A percentile compares a stretch with the other conserved stretches of the same genome.
phyloP scores from a whole-genome alignment of 1,284 basidiomycete genomes.

The Ceratobasidium sp. region DNA sequence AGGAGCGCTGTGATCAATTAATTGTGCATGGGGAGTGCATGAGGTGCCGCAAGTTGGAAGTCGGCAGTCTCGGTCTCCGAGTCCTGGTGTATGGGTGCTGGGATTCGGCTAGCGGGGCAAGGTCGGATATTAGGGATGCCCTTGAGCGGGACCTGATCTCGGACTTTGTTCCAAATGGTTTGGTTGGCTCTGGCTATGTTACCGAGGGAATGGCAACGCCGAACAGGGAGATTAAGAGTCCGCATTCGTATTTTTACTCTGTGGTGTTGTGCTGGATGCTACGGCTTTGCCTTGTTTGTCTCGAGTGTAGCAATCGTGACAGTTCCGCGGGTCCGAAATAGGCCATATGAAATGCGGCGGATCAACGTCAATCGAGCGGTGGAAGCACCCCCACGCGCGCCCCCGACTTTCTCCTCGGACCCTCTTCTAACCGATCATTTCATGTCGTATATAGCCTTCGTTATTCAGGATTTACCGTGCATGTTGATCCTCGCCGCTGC shows the following conservation, averaged over 20 bases:
- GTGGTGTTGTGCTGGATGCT: not conserved
- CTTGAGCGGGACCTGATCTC: conserved; percentile 61
- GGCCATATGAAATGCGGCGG: conserved; percentile 4
- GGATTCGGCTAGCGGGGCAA: conserved; percentile 74
- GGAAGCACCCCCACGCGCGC: not conserved
- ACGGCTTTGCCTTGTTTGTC: conserved; percentile 18
- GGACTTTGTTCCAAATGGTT: conserved; percentile 47
- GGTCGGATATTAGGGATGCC: conserved; percentile 73
- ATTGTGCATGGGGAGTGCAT: no score
- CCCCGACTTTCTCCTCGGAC: not conserved
- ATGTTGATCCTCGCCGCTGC: no score
- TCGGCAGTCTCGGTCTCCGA: no score
- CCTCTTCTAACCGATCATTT: not conserved
- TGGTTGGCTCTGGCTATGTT: conserved; percentile 61
- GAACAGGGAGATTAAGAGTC: conserved; percentile 7
- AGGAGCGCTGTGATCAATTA: no score
- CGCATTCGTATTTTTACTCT: not conserved
- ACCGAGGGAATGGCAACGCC: conserved; percentile 61
- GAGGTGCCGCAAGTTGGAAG: no score
- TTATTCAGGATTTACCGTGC: no score
- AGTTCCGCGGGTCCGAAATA: not conserved
- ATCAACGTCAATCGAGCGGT: not conserved
- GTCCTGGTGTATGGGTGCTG: no score
- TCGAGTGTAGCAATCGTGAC: conserved; percentile 5
- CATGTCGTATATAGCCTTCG: no score